Conservation (phyloP, 2,329 filamentous ascomycete genomes). For the Diaporthe sp. region DNA sequence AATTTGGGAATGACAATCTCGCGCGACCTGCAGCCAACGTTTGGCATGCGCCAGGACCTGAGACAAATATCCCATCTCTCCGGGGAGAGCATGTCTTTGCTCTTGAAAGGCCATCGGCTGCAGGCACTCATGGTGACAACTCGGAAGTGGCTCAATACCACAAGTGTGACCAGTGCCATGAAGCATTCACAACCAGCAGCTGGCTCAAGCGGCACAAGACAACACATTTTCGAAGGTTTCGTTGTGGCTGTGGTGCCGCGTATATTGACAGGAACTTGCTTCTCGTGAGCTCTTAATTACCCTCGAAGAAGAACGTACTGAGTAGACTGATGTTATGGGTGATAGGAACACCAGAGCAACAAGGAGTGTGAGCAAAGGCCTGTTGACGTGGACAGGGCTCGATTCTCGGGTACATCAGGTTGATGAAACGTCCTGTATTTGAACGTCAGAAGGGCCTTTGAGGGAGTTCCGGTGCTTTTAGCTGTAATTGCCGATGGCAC, state of each 20-base stretch:
- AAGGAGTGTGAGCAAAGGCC: background rate
- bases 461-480: background rate
- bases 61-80: background rate
- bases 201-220: constrained; percentile 1
- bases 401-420: background rate
- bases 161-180: constrained; percentile 6
- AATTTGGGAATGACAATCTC: background rate
- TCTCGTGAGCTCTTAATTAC: background rate
- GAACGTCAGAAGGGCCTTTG: background rate
- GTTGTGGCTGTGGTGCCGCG: constrained; percentile 5
- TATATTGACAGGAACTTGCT: background rate
- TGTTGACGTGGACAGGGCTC: no score
- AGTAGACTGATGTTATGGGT: background rate
- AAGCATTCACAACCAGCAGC: background rate
- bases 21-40: background rate
- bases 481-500: no score
- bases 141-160: background rate
- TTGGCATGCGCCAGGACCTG: background rate
- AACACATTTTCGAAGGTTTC: background rate
- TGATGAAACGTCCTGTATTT: background rate
- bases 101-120: no score
- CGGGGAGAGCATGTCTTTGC: background rate
- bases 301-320: background rate
- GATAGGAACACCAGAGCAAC: background rate
- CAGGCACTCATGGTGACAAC: background rate